phyloP scores from a whole-genome alignment of 2,329 filamentous ascomycete genomes.

The Colletotrichum scovillei region DNA sequence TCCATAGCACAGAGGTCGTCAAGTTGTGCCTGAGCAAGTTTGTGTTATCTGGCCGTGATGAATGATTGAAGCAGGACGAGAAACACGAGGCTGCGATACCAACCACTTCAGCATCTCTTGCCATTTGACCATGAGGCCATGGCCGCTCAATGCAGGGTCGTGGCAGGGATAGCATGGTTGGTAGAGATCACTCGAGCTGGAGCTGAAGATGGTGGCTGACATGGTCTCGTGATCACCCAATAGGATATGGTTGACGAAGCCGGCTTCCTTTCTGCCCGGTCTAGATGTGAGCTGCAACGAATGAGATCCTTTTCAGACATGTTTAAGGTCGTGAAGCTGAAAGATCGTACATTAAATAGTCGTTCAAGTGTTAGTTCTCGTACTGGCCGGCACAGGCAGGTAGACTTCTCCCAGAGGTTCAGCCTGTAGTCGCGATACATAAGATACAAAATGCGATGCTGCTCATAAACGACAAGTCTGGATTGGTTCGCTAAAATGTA shows the following conservation, averaged over 20 bases:
- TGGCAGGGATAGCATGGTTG: not conserved
- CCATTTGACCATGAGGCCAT: not conserved
- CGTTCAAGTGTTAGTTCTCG: not conserved
- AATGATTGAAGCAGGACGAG: not conserved
- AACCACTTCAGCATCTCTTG: not conserved
- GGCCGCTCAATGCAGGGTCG: not conserved
- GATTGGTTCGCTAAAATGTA: constrained; percentile 67
- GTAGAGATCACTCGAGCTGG: not conserved
- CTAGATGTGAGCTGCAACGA: not conserved
- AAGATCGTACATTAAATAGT: not conserved
- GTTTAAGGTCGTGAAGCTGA: not conserved
- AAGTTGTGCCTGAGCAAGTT: not conserved
- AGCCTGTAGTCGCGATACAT: not conserved
- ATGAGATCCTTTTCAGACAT: too few species aligned
- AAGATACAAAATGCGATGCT: not conserved
- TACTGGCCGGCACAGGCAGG: not conserved
- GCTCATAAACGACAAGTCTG: not conserved
- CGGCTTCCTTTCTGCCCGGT: not conserved
- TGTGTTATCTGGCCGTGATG: too few species aligned
- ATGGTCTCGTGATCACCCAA: not conserved
- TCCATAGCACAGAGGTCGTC: not conserved
- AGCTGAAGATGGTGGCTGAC: not conserved
- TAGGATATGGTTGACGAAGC: not conserved
- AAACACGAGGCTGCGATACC: not conserved
- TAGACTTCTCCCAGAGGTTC: not conserved